These are phyloP conservation scores for Coniferiporia weirii DNA, from an alignment of 1,284 basidiomycete genomes.

Conservation along the genomic window DNA sequence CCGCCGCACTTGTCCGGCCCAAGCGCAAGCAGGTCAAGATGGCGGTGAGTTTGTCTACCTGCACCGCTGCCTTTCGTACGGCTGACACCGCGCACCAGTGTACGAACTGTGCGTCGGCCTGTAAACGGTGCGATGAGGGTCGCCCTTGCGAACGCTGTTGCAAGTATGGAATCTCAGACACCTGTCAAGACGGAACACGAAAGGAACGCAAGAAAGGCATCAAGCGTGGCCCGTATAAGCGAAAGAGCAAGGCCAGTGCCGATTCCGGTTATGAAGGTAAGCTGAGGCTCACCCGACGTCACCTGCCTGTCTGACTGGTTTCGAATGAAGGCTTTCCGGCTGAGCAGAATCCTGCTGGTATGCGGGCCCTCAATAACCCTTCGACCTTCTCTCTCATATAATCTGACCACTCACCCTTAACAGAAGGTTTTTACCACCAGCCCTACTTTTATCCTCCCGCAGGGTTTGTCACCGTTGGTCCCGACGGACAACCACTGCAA, in stretches of 20 bases:
- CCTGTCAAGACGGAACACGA: constrained; percentile 68
- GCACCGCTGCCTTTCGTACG: constrained; percentile 4
- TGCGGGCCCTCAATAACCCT: background rate
- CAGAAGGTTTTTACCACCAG: constrained; percentile 14
- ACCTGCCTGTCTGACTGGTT: background rate
- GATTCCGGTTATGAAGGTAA: constrained; percentile 14
- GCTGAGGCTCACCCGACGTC: background rate
- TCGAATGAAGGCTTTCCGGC: constrained; percentile 3
- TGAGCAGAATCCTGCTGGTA: constrained; percentile 11
- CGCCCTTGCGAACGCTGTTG: constrained; percentile 77
- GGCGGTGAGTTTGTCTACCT: constrained; percentile 50
- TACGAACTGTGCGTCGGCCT: constrained; percentile 80
- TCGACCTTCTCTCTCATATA: background rate
- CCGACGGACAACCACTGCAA: constrained; percentile 18
- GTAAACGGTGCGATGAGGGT: constrained; percentile 79
- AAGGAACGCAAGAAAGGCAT: constrained; percentile 84
- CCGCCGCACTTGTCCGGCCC: constrained; percentile 29
- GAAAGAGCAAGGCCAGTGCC: constrained; percentile 49
- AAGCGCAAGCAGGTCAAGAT: constrained; percentile 88
- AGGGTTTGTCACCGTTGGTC: constrained; percentile 16
- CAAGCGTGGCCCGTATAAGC: constrained; percentile 83
- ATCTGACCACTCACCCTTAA: background rate
- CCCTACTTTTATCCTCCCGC: constrained; percentile 17
- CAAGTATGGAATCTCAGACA: constrained; percentile 71
- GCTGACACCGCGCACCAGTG: constrained; percentile 42